Percentiles rank a stretch among this genome's conserved stretches.
phyloP scores from a whole-genome alignment of 2,329 filamentous ascomycete species.

The Cadophora luteo-olivacea region DNA sequence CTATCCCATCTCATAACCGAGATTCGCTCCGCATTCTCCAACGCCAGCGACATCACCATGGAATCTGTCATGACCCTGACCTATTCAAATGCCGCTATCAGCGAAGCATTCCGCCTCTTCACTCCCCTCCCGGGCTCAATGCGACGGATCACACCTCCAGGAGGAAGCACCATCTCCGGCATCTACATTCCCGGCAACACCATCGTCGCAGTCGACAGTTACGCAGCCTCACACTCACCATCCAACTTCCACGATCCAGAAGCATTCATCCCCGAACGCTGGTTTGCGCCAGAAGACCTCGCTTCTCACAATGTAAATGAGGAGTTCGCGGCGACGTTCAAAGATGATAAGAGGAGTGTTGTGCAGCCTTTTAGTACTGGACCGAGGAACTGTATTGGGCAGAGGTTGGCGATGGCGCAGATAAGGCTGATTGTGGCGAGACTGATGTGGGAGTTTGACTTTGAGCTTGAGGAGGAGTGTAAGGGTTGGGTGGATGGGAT shows the following conservation, averaged over 20 bases:
- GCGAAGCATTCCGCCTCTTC: slow-evolving; percentile 48
- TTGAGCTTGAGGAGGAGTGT: slow-evolving; percentile 26
- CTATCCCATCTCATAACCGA: neutral
- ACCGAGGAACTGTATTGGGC: slow-evolving; percentile 26
- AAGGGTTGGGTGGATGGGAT: slow-evolving; percentile 24
- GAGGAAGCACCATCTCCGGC: slow-evolving; percentile 28
- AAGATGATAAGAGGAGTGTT: neutral
- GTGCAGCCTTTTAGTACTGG: slow-evolving; percentile 14
- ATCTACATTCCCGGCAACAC: slow-evolving; percentile 28
- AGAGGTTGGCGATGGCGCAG: slow-evolving; percentile 29
- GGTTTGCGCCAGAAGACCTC: slow-evolving; percentile 32
- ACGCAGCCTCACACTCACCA: slow-evolving; percentile 39
- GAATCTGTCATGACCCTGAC: slow-evolving; percentile 16
- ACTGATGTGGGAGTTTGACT: slow-evolving; percentile 31
- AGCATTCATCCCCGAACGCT: slow-evolving; percentile 35
- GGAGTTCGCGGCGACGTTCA: neutral
- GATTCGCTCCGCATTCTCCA: neutral
- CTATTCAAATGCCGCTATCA: slow-evolving; percentile 48
- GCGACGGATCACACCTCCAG: slow-evolving; percentile 24
- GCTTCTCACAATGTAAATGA: slow-evolving; percentile 31
- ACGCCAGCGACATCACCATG: slow-evolving; percentile 1
- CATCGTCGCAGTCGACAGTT: slow-evolving; percentile 36
- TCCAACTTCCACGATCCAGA: slow-evolving; percentile 32
- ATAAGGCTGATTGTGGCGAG: slow-evolving; percentile 31
- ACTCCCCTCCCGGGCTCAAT: slow-evolving; percentile 41